Evolutionary conservation across 768 basidiomycete species (phyloP).

Genomic region (Polyporus arcularius): DNA sequence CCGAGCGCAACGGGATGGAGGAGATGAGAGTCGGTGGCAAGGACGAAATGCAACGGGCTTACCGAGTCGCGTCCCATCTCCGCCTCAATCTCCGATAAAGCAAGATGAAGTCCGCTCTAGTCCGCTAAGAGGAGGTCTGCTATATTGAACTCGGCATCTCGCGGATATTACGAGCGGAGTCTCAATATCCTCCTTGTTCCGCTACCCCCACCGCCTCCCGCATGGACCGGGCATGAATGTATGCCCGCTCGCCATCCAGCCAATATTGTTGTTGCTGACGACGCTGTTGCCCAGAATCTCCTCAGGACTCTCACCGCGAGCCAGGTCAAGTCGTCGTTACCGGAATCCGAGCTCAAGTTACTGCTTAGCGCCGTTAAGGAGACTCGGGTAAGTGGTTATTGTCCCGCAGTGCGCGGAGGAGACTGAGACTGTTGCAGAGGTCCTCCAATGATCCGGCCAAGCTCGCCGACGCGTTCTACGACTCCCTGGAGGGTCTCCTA

Average conservation of each 20-base stretch:
- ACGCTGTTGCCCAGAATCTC: constrained; percentile 64
- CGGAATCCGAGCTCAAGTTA: constrained; percentile 75
- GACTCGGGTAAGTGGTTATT: constrained; percentile 66
- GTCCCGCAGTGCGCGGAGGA: constrained; percentile 8
- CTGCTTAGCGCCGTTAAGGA: constrained; percentile 87
- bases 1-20: constrained; percentile 5
- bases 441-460: constrained; percentile 67
- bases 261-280: constrained; percentile 13
- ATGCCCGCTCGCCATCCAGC: constrained; percentile 32
- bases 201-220: constrained; percentile 29
- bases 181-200: constrained; percentile 29
- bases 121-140: background rate
- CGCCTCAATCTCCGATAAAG: constrained; percentile 9
- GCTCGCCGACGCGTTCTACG: constrained; percentile 87
- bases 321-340: constrained; percentile 59
- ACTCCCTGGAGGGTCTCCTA: constrained; percentile 87
- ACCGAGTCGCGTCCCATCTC: constrained; percentile 27
- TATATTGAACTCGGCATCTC: constrained; percentile 8
- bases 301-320: constrained; percentile 83
- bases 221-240: constrained; percentile 42
- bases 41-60: constrained; percentile 16
- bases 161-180: constrained; percentile 26
- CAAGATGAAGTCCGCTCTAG: background rate
- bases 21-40: constrained; percentile 10
- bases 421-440: constrained; percentile 33